A percentile compares a stretch with the other conserved stretches of the same genome.
These are phyloP conservation scores for Mycena vitilis DNA, from an alignment of 768 basidiomycete species.

Conservation along the genomic window DNA sequence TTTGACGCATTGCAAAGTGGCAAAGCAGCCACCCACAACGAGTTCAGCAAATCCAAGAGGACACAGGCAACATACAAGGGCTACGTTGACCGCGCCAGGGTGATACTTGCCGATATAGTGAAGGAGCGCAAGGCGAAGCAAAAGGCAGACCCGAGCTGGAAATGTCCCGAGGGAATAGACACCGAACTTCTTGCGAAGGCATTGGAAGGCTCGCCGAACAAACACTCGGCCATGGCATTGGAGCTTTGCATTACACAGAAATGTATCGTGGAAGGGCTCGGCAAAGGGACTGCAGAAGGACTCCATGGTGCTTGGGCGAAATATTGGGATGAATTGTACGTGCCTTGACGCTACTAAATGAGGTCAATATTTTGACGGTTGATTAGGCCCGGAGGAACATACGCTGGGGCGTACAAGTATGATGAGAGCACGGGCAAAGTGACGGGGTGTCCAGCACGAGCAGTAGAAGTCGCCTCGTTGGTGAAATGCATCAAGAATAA, in stretches of 20 bases:
- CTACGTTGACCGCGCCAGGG: constrained; percentile 31
- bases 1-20: background rate
- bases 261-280: constrained; percentile 41
- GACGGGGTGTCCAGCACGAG: constrained; percentile 45
- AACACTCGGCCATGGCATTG: constrained; percentile 40
- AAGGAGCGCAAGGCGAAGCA: constrained; percentile 4
- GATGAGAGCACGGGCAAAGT: constrained; percentile 39
- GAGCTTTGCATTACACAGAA: constrained; percentile 46
- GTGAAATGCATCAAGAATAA: constrained; percentile 42
- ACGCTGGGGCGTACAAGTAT: constrained; percentile 41
- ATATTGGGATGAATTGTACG: constrained; percentile 46
- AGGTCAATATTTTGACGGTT: constrained; percentile 20
- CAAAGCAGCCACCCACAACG: background rate
- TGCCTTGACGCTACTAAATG: background rate
- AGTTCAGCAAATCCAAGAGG: constrained; percentile 24
- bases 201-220: constrained; percentile 44
- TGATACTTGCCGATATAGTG: constrained; percentile 33
- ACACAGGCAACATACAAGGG: constrained; percentile 34
- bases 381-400: constrained; percentile 32
- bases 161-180: constrained; percentile 35
- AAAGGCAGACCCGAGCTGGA: background rate
- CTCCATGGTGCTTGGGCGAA: constrained; percentile 44
- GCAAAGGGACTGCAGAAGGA: constrained; percentile 37
- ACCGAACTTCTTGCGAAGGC: constrained; percentile 39
- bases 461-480: constrained; percentile 37